Conservation (phyloP, 495 filamentous ascomycete species). For the Aspergillus hancockii region DNA sequence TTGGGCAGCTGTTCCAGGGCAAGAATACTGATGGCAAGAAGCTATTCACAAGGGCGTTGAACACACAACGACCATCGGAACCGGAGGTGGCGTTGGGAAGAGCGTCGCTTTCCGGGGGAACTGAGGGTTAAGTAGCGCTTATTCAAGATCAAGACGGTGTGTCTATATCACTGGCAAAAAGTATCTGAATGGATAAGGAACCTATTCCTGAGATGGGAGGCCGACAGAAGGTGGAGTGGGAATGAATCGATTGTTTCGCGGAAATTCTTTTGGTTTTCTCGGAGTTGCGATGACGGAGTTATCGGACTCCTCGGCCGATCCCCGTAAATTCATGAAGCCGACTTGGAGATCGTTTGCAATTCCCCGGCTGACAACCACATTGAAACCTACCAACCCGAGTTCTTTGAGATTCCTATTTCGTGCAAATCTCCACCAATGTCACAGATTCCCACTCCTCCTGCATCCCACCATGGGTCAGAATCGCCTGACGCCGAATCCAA, state of each 20-base stretch:
- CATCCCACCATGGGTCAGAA: slow-evolving; percentile 36
- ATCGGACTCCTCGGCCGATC: slow-evolving; percentile 36
- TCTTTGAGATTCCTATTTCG: not conserved
- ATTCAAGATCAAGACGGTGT: not conserved
- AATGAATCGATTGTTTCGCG: slow-evolving; percentile 19
- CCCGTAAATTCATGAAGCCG: slow-evolving; percentile 16
- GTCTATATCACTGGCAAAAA: not conserved
- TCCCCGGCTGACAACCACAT: not conserved
- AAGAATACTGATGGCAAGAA: not conserved
- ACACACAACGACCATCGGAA: slow-evolving; percentile 7
- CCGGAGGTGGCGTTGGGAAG: slow-evolving; percentile 19
- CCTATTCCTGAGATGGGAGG: slow-evolving; percentile 4
- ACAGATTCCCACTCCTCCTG: slow-evolving; percentile 41
- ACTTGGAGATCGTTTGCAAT: not conserved
- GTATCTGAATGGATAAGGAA: not conserved
- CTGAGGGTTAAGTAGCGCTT: not conserved
- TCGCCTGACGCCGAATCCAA: slow-evolving; percentile 27
- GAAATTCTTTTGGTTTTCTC: slow-evolving; percentile 41
- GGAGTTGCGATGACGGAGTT: slow-evolving; percentile 43
- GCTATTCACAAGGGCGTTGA: slow-evolving; percentile 9
- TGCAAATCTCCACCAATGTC: slow-evolving; percentile 24
- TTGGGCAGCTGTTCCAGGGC: not conserved
- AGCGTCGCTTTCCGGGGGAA: slow-evolving; percentile 1
- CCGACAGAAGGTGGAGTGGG: slow-evolving; percentile 7
- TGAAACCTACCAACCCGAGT: not conserved